Conservation (phyloP, 208 protist species). For the Crithidia expoeki region DNA sequence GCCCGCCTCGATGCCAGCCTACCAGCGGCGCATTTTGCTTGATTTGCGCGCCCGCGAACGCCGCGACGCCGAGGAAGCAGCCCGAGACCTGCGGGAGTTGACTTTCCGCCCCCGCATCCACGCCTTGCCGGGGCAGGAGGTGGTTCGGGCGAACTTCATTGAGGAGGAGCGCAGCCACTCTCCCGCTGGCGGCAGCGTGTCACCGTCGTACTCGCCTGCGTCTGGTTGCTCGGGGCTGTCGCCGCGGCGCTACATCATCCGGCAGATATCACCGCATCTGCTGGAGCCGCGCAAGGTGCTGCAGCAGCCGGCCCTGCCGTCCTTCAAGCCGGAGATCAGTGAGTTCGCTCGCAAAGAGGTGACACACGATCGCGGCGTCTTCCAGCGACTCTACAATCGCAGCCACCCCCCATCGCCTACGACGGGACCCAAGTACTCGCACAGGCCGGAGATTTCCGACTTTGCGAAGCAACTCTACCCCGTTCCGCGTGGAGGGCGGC, state of each 20-base stretch:
- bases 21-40: conserved; percentile 66
- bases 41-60: conserved; percentile 61
- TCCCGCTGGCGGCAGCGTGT: conserved; percentile 5
- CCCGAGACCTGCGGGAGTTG: conserved; percentile 48
- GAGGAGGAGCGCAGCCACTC: conserved; percentile 30
- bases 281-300: conserved; percentile 22
- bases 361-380: conserved; percentile 25
- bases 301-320: conserved; percentile 14
- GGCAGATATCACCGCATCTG: conserved; percentile 22
- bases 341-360: conserved; percentile 27
- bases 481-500: conserved; percentile 4
- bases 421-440: conserved; percentile 6
- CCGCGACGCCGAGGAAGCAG: conserved; percentile 56
- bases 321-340: conserved; percentile 32
- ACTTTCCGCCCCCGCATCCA: conserved; percentile 58
- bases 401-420: conserved; percentile 16
- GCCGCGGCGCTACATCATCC: conserved; percentile 26
- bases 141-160: background rate
- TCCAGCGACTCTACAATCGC: conserved; percentile 36
- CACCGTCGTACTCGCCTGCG: conserved; percentile 8
- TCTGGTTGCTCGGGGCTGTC: conserved; percentile 18
- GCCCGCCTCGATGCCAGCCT: conserved; percentile 46
- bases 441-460: conserved; percentile 28
- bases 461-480: conserved; percentile 28
- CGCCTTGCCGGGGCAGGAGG: conserved; percentile 16